A percentile compares a stretch with the other conserved stretches of the same genome.
Evolutionary conservation across 2,329 filamentous ascomycete species (phyloP).

Genomic region (Neonectria coccinea): DNA sequence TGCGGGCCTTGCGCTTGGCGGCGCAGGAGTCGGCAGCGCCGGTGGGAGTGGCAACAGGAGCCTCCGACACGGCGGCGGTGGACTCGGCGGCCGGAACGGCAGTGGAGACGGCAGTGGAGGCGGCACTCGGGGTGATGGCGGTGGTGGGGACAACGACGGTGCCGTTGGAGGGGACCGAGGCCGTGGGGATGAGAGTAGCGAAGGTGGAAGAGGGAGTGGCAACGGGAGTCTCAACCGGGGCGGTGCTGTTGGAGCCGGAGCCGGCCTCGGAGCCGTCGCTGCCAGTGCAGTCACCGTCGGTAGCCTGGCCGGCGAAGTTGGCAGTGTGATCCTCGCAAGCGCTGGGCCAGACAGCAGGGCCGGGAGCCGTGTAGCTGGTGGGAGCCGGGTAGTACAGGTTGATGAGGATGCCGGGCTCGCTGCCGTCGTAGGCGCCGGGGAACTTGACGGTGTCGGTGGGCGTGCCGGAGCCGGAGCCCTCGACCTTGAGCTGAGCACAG

Average conservation of each 20-base stretch:
- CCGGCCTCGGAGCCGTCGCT: constrained; percentile 20
- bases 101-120: background rate
- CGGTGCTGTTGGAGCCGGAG: constrained; percentile 25
- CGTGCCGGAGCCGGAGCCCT: constrained; percentile 46
- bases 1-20: constrained; percentile 32
- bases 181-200: constrained; percentile 24
- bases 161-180: constrained; percentile 26
- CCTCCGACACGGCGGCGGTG: constrained; percentile 14
- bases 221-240: constrained; percentile 16
- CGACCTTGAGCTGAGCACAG: constrained; percentile 51
- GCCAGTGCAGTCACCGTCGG: constrained; percentile 52
- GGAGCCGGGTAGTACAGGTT: constrained; percentile 52
- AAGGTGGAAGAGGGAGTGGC: constrained; percentile 31
- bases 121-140: constrained; percentile 16
- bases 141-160: constrained; percentile 9
- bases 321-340: constrained; percentile 53
- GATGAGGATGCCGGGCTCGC: constrained; percentile 50
- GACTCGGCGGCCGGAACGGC: constrained; percentile 20
- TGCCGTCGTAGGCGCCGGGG: constrained; percentile 50
- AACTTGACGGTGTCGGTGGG: constrained; percentile 48
- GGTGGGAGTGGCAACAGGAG: constrained; percentile 26
- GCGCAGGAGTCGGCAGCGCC: constrained; percentile 20
- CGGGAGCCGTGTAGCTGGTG: constrained; percentile 49
- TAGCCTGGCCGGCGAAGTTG: constrained; percentile 49
- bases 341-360: constrained; percentile 51